Evolutionary conservation across 2,329 filamentous ascomycete genomes (phyloP).

Genomic region (Penicillium fuscoglaucum): DNA sequence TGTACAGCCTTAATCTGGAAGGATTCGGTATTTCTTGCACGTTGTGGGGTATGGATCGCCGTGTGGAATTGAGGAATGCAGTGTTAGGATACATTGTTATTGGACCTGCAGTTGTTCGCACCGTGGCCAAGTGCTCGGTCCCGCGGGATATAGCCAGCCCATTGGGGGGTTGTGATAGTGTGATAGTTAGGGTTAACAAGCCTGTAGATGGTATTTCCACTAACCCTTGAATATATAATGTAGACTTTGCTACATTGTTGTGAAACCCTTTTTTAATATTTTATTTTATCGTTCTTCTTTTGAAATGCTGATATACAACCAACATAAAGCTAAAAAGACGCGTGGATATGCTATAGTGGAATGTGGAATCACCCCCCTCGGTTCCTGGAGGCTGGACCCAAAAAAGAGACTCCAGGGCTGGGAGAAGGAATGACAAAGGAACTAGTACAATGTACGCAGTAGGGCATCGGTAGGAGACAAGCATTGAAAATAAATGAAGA

Average conservation of each 20-base stretch:
- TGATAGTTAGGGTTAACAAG: constrained; percentile 1
- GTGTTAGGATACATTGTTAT: constrained; percentile 14
- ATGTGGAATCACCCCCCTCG: neutral
- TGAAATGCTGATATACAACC: neutral
- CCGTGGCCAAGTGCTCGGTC: constrained; percentile 8
- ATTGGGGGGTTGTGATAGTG: constrained; percentile 1
- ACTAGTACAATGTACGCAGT: neutral
- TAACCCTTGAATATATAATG: neutral
- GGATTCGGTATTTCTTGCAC: neutral
- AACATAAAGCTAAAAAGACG: neutral
- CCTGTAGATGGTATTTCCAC: neutral
- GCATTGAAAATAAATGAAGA: neutral
- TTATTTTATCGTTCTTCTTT: neutral
- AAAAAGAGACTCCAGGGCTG: neutral
- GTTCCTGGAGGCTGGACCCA: constrained; percentile 7
- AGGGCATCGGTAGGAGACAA: neutral
- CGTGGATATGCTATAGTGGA: constrained; percentile 1
- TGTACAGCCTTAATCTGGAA: neutral
- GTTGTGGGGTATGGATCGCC: constrained; percentile 28
- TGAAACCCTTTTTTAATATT: neutral
- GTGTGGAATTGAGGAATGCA: constrained; percentile 18
- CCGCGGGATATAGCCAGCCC: constrained; percentile 12
- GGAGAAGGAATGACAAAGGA: neutral
- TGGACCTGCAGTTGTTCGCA: constrained; percentile 14
- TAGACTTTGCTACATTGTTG: neutral